A percentile compares a stretch with the other conserved stretches of the same genome.
Evolutionary conservation across 441 rosid species (phyloP).

Genomic region (Gossypium trilobum): DNA sequence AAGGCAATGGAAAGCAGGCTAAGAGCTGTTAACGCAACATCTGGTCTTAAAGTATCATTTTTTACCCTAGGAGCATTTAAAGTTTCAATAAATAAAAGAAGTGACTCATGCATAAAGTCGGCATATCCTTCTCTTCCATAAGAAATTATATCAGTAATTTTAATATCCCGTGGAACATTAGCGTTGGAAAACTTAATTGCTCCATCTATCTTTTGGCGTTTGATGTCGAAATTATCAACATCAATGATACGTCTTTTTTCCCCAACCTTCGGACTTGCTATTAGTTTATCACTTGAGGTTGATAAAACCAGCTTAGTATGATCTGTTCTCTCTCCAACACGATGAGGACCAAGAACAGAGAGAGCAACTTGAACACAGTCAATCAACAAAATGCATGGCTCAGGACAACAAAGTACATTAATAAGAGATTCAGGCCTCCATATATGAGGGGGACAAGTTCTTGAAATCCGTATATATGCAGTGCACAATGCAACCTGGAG

Average conservation of each 20-base stretch:
- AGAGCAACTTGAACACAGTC: constrained; percentile 68
- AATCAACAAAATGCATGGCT: constrained; percentile 63
- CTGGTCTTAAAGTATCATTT: constrained; percentile 41
- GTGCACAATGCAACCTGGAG: constrained; percentile 75
- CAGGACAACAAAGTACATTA: constrained; percentile 47
- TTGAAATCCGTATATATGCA: constrained; percentile 62
- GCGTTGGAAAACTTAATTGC: constrained; percentile 28
- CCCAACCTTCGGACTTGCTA: constrained; percentile 42
- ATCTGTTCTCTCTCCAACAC: constrained; percentile 34
- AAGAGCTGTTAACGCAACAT: constrained; percentile 64
- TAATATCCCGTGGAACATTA: constrained; percentile 27
- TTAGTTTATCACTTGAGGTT: constrained; percentile 25
- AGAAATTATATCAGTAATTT: constrained; percentile 27
- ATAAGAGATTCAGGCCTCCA: constrained; percentile 79
- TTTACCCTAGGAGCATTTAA: constrained; percentile 41
- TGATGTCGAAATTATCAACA: constrained; percentile 32
- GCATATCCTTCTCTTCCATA: constrained; percentile 46
- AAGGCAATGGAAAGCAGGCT: constrained; percentile 75
- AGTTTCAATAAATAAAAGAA: constrained; percentile 54
- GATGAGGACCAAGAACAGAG: constrained; percentile 48
- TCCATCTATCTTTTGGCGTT: constrained; percentile 63
- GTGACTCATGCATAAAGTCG: constrained; percentile 36
- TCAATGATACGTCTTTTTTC: constrained; percentile 48
- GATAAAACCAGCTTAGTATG: constrained; percentile 23
- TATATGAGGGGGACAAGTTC: constrained; percentile 63